A percentile compares a stretch with the other conserved stretches of the same genome.
Evolutionary conservation across 2,329 filamentous ascomycete genomes (phyloP).

Genomic region (Albophoma yamanashiensis): DNA sequence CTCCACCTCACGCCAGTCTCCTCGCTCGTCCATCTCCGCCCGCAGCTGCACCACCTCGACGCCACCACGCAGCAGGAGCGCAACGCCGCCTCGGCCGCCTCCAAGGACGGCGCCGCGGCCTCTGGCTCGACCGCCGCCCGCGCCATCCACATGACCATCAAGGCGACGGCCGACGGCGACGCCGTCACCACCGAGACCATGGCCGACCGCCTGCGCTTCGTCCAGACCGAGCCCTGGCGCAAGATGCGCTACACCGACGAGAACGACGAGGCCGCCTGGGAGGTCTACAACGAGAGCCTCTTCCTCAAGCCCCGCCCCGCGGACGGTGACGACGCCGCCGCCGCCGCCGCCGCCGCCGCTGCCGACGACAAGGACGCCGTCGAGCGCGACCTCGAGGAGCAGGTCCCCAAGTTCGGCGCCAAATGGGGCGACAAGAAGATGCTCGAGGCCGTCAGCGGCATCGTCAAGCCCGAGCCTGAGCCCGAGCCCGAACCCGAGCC

Average conservation of each 20-base stretch:
- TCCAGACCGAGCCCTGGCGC: slow-evolving; percentile 77
- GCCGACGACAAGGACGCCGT: slow-evolving; percentile 2
- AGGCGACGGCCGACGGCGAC: slow-evolving; percentile 60
- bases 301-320: slow-evolving; percentile 22
- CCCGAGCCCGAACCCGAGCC: slow-evolving; percentile 10
- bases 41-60: slow-evolving; percentile 88
- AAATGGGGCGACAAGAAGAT: slow-evolving; percentile 33
- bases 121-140: slow-evolving; percentile 44
- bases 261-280: slow-evolving; percentile 65
- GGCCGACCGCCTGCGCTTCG: slow-evolving; percentile 61
- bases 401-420: slow-evolving; percentile 26
- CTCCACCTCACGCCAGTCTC: slow-evolving; percentile 78
- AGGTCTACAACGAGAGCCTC: slow-evolving; percentile 63
- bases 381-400: slow-evolving; percentile 17
- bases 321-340: slow-evolving; percentile 4
- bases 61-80: slow-evolving; percentile 64
- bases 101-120: slow-evolving; percentile 23
- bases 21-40: slow-evolving; percentile 77
- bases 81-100: slow-evolving; percentile 25
- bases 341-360: slow-evolving; percentile 1
- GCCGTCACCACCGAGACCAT: slow-evolving; percentile 58
- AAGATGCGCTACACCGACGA: slow-evolving; percentile 73
- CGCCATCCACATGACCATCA: slow-evolving; percentile 80
- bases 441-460: slow-evolving; percentile 34
- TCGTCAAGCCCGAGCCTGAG: slow-evolving; percentile 23